A percentile compares a stretch with the other conserved stretches of the same genome.
Evolutionary conservation across 75 land plant genomes (phyloP).

Genomic region (Selaginella moellendorffii): DNA sequence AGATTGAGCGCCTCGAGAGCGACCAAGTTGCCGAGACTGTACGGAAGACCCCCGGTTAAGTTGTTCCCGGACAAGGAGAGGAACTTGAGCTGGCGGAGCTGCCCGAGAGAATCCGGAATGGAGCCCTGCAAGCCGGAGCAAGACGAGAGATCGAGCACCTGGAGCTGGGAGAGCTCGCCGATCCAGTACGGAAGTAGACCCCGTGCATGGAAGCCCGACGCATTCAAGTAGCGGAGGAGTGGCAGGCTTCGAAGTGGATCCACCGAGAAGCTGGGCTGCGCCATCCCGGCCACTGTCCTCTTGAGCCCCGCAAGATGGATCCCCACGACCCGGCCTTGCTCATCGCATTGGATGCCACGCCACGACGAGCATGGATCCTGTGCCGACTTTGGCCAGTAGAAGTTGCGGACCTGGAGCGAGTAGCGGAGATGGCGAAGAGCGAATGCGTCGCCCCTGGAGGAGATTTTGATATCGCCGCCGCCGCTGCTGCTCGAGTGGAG

Average conservation of each 20-base stretch:
- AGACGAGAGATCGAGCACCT: constrained; percentile 46
- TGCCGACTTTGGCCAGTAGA: constrained; percentile 59
- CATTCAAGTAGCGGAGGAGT: constrained; percentile 37
- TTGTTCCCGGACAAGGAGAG: constrained; percentile 46
- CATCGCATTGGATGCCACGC: constrained; percentile 45
- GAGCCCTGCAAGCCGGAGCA: constrained; percentile 31
- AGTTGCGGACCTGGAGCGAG: constrained; percentile 47
- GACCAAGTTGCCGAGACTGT: constrained; percentile 18
- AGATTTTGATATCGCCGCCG: too few relatives aligned
- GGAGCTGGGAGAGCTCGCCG: constrained; percentile 24
- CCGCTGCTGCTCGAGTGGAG: too few relatives aligned
- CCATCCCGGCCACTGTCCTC: constrained; percentile 41
- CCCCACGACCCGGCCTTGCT: constrained; percentile 37
- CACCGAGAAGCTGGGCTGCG: constrained; percentile 46
- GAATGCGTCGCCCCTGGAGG: too few relatives aligned
- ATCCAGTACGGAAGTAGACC: constrained; percentile 76
- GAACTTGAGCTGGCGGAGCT: constrained; percentile 20
- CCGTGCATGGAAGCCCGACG: constrained; percentile 50
- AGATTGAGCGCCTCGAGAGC: constrained; percentile 26
- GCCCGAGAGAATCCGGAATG: constrained; percentile 47
- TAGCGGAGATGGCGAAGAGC: constrained; percentile 30
- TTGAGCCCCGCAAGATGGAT: constrained; percentile 49
- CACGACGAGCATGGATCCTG: constrained; percentile 60
- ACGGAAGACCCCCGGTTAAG: constrained; percentile 53
- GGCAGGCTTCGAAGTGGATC: constrained; percentile 46